These are phyloP conservation scores for Jaminaea rosea DNA, from an alignment of 1,284 basidiomycete genomes.

Conservation along the genomic window DNA sequence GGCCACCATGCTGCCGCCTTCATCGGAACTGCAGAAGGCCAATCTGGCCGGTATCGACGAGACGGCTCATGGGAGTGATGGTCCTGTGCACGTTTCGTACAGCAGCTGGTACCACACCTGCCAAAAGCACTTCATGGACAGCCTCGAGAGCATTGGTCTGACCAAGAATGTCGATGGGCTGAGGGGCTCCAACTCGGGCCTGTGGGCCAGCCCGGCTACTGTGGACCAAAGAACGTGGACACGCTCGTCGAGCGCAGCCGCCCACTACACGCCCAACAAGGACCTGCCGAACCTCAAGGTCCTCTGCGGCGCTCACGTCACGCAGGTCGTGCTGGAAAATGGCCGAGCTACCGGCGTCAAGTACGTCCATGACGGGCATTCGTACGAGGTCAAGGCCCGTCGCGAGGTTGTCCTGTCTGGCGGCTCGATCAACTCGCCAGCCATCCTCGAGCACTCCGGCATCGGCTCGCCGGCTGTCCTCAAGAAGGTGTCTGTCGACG, in stretches of 20 bases:
- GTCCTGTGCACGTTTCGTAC: constrained; percentile 23
- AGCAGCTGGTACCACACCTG: constrained; percentile 30
- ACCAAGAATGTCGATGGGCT: constrained; percentile 17
- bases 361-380: constrained; percentile 30
- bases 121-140: constrained; percentile 24
- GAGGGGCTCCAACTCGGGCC: constrained; percentile 22
- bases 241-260: constrained; percentile 21
- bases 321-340: constrained; percentile 16
- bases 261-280: constrained; percentile 25
- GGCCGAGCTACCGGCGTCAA: constrained; percentile 31
- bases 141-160: constrained; percentile 23
- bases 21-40: constrained; percentile 18
- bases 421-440: constrained; percentile 50
- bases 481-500: constrained; percentile 12
- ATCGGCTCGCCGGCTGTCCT: constrained; percentile 23
- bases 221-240: constrained; percentile 16
- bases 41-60: constrained; percentile 21
- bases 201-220: constrained; percentile 25
- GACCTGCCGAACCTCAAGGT: constrained; percentile 24
- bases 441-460: constrained; percentile 31
- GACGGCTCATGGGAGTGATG: constrained; percentile 18
- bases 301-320: constrained; percentile 22
- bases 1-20: constrained; percentile 15
- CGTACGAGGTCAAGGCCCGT: constrained; percentile 39
- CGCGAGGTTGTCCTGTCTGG: constrained; percentile 51